phyloP scores from a whole-genome alignment of 1,139 yeast genomes.

The Pichia sp. region DNA sequence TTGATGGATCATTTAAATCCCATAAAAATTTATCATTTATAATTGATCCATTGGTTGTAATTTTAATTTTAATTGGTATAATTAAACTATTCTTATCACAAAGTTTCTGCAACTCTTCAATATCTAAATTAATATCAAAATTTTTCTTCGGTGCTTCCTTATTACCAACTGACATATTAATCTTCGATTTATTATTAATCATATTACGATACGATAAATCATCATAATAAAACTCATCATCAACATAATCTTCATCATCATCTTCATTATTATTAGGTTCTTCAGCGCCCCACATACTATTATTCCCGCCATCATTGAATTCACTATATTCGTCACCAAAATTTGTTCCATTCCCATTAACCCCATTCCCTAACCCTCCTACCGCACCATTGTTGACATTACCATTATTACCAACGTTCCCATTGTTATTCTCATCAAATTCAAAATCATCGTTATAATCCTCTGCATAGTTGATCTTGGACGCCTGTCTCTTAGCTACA shows the following conservation, averaged over 20 bases:
- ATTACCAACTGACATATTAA: constrained; percentile 24
- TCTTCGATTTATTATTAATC: constrained; percentile 8
- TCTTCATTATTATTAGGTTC: constrained; percentile 50
- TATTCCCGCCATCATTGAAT: constrained; percentile 21
- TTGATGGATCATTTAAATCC: constrained; percentile 72
- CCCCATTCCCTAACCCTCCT: neutral
- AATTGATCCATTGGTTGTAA: constrained; percentile 64
- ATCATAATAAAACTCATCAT: constrained; percentile 10
- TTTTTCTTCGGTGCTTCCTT: constrained; percentile 34
- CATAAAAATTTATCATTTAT: constrained; percentile 82
- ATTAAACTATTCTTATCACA: constrained; percentile 30
- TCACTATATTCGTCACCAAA: constrained; percentile 34
- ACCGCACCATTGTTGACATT: neutral
- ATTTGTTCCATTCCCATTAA: constrained; percentile 29
- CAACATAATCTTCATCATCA: constrained; percentile 37
- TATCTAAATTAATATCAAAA: constrained; percentile 16
- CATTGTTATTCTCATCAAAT: constrained; percentile 33
- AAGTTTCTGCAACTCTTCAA: constrained; percentile 14
- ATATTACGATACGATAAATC: neutral
- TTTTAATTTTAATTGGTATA: constrained; percentile 71
- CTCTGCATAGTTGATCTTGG: constrained; percentile 79
- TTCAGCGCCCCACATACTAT: constrained; percentile 28
- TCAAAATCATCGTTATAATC: constrained; percentile 54
- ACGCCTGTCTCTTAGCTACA: constrained; percentile 65
- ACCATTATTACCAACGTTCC: neutral